phyloP scores from a whole-genome alignment of 2,329 filamentous ascomycete genomes.

The Aspergillus novoparasiticus region DNA sequence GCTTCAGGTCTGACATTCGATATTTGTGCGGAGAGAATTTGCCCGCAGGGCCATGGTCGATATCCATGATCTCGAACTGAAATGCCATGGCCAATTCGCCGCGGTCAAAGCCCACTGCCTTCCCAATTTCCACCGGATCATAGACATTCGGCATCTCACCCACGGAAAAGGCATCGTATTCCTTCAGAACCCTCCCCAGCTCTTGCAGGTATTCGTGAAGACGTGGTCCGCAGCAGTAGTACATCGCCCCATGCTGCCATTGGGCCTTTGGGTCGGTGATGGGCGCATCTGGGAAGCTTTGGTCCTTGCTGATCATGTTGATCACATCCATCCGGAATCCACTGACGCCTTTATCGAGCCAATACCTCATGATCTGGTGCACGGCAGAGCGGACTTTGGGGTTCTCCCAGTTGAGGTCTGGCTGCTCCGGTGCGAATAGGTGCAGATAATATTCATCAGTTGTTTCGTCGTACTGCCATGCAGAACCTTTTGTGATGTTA shows the following conservation, averaged over 20 bases:
- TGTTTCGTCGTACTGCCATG: slow-evolving; percentile 56
- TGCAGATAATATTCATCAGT: slow-evolving; percentile 75
- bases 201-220: slow-evolving; percentile 35
- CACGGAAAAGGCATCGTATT: slow-evolving; percentile 61
- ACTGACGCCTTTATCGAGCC: slow-evolving; percentile 71
- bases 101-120: slow-evolving; percentile 56
- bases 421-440: slow-evolving; percentile 73
- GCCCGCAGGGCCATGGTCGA: slow-evolving; percentile 54
- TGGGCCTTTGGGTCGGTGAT: slow-evolving; percentile 38
- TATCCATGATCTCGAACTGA: slow-evolving; percentile 66
- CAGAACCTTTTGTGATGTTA: neutral
- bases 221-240: neutral
- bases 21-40: slow-evolving; percentile 55
- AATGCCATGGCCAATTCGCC: slow-evolving; percentile 71
- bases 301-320: slow-evolving; percentile 69
- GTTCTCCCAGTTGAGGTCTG: slow-evolving; percentile 82
- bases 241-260: neutral
- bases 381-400: slow-evolving; percentile 66
- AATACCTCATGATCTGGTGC: slow-evolving; percentile 75
- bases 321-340: slow-evolving; percentile 75
- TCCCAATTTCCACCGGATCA: slow-evolving; percentile 51
- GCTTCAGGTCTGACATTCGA: slow-evolving; percentile 56
- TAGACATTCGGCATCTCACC: slow-evolving; percentile 60
- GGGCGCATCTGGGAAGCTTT: slow-evolving; percentile 51
- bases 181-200: slow-evolving; percentile 53